Base-by-base conservation (phyloP, 2,329 filamentous ascomycete species). In the Graphiopsis chlorocephala region DNA sequence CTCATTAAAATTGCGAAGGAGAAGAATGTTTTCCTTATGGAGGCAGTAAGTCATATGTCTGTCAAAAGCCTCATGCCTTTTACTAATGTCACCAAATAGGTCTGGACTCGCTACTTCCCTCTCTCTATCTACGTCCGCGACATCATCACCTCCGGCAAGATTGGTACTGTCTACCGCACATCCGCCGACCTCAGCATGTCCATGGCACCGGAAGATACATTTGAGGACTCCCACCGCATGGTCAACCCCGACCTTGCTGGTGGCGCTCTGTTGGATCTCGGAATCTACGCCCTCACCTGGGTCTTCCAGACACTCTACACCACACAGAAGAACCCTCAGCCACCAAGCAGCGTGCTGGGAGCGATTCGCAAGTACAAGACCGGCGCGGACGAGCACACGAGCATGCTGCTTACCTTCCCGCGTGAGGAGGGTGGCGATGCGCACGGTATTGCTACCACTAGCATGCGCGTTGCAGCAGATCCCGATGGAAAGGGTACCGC, bases 251-350 rank as follows among this genome's bases (percentile, higher is more conserved):
- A 93, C 72, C 83, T 97, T 52, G 93, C 92, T 0, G 93, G 93
- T 31, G 93, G 93, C 61, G 90, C 89, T 1, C 81, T 96, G 63
- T 84, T 97, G 59, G 93, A 97, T 77, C 82, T 97, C 64, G 93
- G 93, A 67, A 90, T 97, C 77, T 97, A 97, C 81, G 87, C 91
- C 55, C 79, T 97, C 67, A 96, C 92, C 33, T 97, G 93, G 93
- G 85, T 95, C 7, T 96, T 94, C 84, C 92, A 96, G 79, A 90
- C 89, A 52, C 84, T 96, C 29, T 96, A 96, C 79, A 91, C 93
- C 76, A 86, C 90, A 3, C 90, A 93, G 73, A 76, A 80, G 11
- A 76, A 85, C 62, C 90, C 92, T 70, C 85, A 91, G 76, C 74
- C 84, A 0, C 93, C 93, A 5, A 83, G 59, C 59, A 63, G 81